Conservation (phyloP, 306 rosid genomes). For the Fragaria iinumae region DNA sequence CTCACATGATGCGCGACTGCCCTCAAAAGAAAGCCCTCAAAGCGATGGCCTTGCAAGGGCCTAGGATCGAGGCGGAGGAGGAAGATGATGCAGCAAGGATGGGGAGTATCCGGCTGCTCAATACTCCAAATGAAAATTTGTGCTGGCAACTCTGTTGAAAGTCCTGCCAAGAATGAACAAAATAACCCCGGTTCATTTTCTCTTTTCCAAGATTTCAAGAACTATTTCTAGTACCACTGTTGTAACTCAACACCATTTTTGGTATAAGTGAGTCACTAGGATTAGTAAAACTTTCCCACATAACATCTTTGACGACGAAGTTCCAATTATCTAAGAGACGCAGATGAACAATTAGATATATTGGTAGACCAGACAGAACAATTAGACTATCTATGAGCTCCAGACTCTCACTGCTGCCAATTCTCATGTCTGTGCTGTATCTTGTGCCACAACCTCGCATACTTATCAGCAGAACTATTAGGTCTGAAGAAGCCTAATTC, state of each 20-base stretch:
- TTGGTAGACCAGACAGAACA: slow-evolving; percentile 32
- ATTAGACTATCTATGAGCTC: slow-evolving; percentile 24
- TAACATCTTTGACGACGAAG: background rate
- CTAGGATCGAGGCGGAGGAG: no score
- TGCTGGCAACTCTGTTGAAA: background rate
- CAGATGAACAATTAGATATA: slow-evolving; percentile 21
- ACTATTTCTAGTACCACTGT: no score
- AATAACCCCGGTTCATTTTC: no score
- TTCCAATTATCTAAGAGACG: slow-evolving; percentile 33
- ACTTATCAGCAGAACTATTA: no score
- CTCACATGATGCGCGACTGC: no score
- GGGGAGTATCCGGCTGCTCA: no score
- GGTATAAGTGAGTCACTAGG: slow-evolving; percentile 5
- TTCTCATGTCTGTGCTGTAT: background rate
- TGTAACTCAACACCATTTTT: background rate
- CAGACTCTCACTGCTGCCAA: slow-evolving; percentile 4
- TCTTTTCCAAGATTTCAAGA: no score
- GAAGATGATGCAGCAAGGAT: no score
- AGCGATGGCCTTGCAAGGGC: no score
- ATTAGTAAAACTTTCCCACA: slow-evolving; percentile 45
- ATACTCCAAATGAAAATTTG: background rate
- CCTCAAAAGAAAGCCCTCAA: no score
- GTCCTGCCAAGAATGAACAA: background rate
- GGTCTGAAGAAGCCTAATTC: no score
- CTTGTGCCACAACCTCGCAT: no score